Evolutionary conservation across 257 asterid species (phyloP).

Genomic region (Solanum pimpinellifolium): DNA sequence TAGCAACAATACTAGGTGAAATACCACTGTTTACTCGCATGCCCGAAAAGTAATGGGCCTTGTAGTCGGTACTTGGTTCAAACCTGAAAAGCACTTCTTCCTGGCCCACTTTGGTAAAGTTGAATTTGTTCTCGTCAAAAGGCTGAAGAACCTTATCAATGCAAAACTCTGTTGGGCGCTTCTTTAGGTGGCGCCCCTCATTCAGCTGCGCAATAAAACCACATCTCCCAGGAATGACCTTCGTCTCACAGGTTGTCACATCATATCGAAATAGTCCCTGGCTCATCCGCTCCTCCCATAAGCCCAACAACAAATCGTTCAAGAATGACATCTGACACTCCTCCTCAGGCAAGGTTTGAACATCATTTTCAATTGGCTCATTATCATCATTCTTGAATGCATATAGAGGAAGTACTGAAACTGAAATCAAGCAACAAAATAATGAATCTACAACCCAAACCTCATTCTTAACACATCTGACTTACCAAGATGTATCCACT

Average conservation of each 20-base stretch:
- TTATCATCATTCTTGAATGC: conserved; percentile 30
- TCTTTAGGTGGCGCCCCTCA: conserved; percentile 78
- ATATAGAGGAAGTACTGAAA: conserved; percentile 48
- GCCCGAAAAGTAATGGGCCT: conserved; percentile 19
- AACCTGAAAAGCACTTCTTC: conserved; percentile 72
- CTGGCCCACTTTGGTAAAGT: conserved; percentile 61
- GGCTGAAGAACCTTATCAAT: conserved; percentile 74
- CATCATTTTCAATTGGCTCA: conserved; percentile 6
- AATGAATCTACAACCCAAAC: neutral
- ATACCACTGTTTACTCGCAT: conserved; percentile 8
- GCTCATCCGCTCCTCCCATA: conserved; percentile 63
- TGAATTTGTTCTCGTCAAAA: conserved; percentile 55
- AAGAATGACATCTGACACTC: conserved; percentile 24
- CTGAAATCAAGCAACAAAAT: conserved; percentile 16
- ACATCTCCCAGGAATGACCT: conserved; percentile 43
- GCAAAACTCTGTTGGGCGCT: conserved; percentile 63
- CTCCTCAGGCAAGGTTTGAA: conserved; percentile 13
- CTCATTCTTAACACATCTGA: neutral
- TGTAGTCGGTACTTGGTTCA: conserved; percentile 34
- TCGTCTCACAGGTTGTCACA: conserved; percentile 61
- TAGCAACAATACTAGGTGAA: conserved; percentile 50
- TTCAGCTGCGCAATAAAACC: conserved; percentile 75
- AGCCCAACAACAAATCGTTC: conserved; percentile 41
- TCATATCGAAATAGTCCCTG: conserved; percentile 63
- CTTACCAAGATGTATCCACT: neutral